phyloP scores from a whole-genome alignment of 2,329 filamentous ascomycete species.

The Penicillium sp. region DNA sequence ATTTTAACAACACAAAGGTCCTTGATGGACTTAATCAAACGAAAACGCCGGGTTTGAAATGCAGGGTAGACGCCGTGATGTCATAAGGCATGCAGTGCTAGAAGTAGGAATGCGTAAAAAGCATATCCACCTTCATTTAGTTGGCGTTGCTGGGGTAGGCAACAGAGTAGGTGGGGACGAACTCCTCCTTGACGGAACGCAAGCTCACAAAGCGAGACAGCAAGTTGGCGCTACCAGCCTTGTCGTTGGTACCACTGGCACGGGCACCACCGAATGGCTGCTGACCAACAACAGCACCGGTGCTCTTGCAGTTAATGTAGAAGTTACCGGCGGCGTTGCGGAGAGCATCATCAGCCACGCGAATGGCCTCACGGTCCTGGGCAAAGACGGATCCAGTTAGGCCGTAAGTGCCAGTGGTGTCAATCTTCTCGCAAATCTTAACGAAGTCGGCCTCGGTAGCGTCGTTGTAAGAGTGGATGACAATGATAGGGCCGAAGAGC shows the following conservation, averaged over 20 bases:
- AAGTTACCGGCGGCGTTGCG: constrained; percentile 44
- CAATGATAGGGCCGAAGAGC: constrained; percentile 78
- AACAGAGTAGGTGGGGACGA: constrained; percentile 45
- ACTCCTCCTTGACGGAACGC: constrained; percentile 69
- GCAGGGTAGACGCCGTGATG: constrained; percentile 20
- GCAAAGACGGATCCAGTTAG: constrained; percentile 48
- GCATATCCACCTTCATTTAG: constrained; percentile 12
- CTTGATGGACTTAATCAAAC: background rate
- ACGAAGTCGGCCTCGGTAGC: constrained; percentile 57
- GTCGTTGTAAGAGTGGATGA: constrained; percentile 77
- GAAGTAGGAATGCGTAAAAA: constrained; percentile 1
- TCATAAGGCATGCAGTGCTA: constrained; percentile 18
- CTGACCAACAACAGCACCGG: constrained; percentile 70
- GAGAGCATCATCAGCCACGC: constrained; percentile 38
- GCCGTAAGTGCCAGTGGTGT: constrained; percentile 43
- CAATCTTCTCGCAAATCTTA: constrained; percentile 55
- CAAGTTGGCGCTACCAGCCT: constrained; percentile 64
- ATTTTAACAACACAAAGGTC: background rate
- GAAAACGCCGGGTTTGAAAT: constrained; percentile 22
- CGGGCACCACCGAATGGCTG: constrained; percentile 70
- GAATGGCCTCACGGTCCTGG: constrained; percentile 37
- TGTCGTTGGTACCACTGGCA: constrained; percentile 72
- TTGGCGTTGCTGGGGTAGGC: constrained; percentile 58
- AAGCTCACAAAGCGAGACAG: constrained; percentile 65
- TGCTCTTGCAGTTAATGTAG: constrained; percentile 54